phyloP scores from a whole-genome alignment of 306 rosid species.

The Castanea sativa region DNA sequence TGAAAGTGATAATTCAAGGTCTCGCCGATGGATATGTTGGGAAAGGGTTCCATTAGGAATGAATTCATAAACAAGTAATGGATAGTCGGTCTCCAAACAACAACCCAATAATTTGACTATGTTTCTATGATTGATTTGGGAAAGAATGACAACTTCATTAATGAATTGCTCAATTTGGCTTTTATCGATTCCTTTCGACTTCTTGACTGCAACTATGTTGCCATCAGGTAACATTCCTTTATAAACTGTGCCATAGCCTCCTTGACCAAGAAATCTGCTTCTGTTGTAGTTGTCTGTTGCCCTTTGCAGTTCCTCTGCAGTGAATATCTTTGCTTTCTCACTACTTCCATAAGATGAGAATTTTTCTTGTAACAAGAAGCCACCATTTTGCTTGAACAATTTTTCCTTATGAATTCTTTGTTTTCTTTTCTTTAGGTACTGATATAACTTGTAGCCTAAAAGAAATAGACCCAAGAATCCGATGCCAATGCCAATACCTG shows the following conservation, averaged over 20 bases:
- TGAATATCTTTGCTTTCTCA: slow-evolving; percentile 20
- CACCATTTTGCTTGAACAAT: slow-evolving; percentile 36
- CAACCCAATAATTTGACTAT: slow-evolving; percentile 20
- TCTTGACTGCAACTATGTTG: slow-evolving; percentile 26
- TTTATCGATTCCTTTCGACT: neutral
- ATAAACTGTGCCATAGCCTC: slow-evolving; percentile 27
- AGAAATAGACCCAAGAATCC: neutral
- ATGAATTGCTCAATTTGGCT: slow-evolving; percentile 22
- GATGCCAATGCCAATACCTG: slow-evolving; percentile 9
- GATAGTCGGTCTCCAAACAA: slow-evolving; percentile 12
- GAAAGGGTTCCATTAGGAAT: slow-evolving; percentile 57
- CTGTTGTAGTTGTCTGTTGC: slow-evolving; percentile 25
- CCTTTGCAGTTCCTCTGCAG: slow-evolving; percentile 25
- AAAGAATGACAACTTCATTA: slow-evolving; percentile 30
- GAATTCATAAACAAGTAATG: slow-evolving; percentile 38
- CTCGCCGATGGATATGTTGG: neutral
- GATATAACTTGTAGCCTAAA: slow-evolving; percentile 1
- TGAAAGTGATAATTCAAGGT: slow-evolving; percentile 1
- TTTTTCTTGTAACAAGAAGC: slow-evolving; percentile 24
- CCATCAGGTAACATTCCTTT: slow-evolving; percentile 36
- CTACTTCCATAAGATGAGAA: neutral
- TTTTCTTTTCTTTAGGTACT: slow-evolving; percentile 3
- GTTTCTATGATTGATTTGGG: slow-evolving; percentile 36
- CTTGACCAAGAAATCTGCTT: slow-evolving; percentile 28
- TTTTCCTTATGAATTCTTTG: neutral